Evolutionary conservation across 345 rosid species (phyloP).

Genomic region (Fremontodendron californicum): DNA sequence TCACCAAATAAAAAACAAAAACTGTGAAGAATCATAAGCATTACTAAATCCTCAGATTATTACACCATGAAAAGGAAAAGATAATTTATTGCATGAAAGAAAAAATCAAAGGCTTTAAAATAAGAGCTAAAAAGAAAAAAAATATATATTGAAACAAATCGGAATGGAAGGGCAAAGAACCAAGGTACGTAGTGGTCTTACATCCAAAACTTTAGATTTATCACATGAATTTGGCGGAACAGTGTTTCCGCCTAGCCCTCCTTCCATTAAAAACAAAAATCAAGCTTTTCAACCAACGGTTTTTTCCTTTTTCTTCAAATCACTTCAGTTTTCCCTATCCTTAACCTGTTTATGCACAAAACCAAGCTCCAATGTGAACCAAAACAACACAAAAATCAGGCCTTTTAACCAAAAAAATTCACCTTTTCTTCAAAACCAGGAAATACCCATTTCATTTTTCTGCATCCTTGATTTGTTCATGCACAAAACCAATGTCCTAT

Average conservation of each 20-base stretch:
- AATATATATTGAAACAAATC: conserved; percentile 8
- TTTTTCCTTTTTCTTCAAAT: too few species aligned
- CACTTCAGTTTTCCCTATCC: too few species aligned
- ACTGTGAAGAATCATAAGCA: neutral
- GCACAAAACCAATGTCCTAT: neutral
- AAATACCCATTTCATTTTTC: neutral
- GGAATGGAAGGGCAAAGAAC: neutral
- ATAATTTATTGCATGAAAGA: conserved; percentile 4
- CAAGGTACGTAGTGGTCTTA: too few species aligned
- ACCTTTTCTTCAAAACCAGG: neutral
- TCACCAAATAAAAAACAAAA: neutral
- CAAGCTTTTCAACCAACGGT: too few species aligned
- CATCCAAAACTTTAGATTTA: too few species aligned
- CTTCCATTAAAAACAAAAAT: too few species aligned
- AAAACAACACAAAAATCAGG: neutral
- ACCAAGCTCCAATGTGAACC: neutral
- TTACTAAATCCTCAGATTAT: conserved; percentile 1
- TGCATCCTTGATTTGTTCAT: neutral
- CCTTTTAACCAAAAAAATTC: neutral
- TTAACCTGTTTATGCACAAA: too few species aligned
- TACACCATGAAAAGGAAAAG: neutral
- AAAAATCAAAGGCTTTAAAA: neutral
- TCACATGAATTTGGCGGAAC: too few species aligned
- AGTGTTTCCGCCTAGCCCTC: too few species aligned
- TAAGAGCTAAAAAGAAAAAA: neutral